These are phyloP conservation scores for Fraxinus latifolia DNA, from an alignment of 305 asterid species.

Conservation along the genomic window DNA sequence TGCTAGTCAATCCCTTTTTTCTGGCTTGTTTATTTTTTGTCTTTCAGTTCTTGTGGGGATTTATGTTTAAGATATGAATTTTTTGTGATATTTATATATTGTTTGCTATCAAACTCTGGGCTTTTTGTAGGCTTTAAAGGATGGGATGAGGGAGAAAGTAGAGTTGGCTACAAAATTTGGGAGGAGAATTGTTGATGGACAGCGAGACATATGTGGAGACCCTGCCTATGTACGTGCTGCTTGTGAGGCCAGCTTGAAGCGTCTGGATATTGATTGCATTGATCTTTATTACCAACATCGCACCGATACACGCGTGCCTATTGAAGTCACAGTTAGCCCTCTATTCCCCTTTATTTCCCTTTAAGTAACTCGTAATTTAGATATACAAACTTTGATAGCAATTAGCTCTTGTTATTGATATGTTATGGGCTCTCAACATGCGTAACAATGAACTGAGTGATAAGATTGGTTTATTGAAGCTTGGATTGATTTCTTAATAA, in stretches of 20 bases:
- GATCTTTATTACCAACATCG: conserved; percentile 4
- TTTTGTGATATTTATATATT: neutral
- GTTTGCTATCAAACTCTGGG: neutral
- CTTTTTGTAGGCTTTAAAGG: conserved; percentile 28
- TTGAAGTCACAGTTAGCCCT: neutral
- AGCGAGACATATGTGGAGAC: conserved; percentile 28
- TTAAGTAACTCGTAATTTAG: neutral
- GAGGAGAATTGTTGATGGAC: conserved; percentile 17
- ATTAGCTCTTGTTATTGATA: neutral
- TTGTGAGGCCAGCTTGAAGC: conserved; percentile 23
- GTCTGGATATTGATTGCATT: neutral
- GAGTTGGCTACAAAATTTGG: conserved; percentile 36
- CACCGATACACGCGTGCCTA: neutral
- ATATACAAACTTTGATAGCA: neutral
- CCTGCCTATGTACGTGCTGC: conserved; percentile 29
- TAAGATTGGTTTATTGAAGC: neutral
- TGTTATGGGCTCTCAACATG: neutral
- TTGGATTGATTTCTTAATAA: neutral
- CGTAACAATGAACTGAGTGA: neutral
- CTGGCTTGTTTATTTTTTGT: neutral
- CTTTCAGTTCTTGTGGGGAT: neutral
- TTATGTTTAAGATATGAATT: neutral
- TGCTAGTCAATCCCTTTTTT: neutral
- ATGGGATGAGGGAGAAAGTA: conserved; percentile 31
- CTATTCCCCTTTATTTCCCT: neutral